A percentile compares a stretch with the other conserved stretches of the same genome.
These are phyloP conservation scores for Penicillium samsonianum DNA, from an alignment of 495 filamentous ascomycete genomes.

Conservation along the genomic window DNA sequence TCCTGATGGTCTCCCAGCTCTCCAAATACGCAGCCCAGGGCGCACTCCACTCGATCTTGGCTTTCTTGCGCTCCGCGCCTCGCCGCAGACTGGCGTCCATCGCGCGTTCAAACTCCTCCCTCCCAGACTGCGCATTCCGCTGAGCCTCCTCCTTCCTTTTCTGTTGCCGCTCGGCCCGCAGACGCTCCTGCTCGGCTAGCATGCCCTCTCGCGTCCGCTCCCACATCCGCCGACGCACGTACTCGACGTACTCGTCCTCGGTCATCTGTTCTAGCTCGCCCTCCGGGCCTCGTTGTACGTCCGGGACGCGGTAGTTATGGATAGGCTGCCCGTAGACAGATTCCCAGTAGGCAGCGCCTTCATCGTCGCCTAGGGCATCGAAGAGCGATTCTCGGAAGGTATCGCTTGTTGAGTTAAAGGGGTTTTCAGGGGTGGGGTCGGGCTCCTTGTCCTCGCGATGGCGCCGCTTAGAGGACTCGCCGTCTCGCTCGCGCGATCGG, in stretches of 20 bases:
- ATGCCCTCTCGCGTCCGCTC: slow-evolving; percentile 75
- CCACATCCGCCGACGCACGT: slow-evolving; percentile 89
- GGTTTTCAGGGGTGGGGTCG: slow-evolving; percentile 20
- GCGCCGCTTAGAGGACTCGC: slow-evolving; percentile 14
- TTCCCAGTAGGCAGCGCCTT: slow-evolving; percentile 94
- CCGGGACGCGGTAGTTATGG: slow-evolving; percentile 57
- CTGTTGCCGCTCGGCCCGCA: slow-evolving; percentile 57
- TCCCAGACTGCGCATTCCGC: slow-evolving; percentile 37
- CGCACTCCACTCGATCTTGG: slow-evolving; percentile 47
- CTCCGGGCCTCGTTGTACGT: slow-evolving; percentile 36
- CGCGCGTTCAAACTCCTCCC: slow-evolving; percentile 40
- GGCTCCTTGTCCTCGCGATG: slow-evolving; percentile 23
- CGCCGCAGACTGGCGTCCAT: slow-evolving; percentile 57
- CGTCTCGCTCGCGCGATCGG: slow-evolving; percentile 16
- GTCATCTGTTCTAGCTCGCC: slow-evolving; percentile 81
- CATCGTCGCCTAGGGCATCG: slow-evolving; percentile 98
- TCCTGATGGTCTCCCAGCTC: slow-evolving; percentile 62
- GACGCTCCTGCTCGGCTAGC: slow-evolving; percentile 62
- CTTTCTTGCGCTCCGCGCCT: slow-evolving; percentile 48
- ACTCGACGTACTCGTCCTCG: slow-evolving; percentile 85
- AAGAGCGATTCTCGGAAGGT: slow-evolving; percentile 97
- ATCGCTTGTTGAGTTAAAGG: slow-evolving; percentile 53
- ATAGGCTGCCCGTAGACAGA: slow-evolving; percentile 93
- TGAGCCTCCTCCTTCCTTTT: slow-evolving; percentile 43
- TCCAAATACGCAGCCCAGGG: slow-evolving; percentile 65